Percentiles rank a stretch among this genome's conserved stretches.
Evolutionary conservation across 306 rosid species (phyloP).

Genomic region (Dalbergia cochinchinensis): DNA sequence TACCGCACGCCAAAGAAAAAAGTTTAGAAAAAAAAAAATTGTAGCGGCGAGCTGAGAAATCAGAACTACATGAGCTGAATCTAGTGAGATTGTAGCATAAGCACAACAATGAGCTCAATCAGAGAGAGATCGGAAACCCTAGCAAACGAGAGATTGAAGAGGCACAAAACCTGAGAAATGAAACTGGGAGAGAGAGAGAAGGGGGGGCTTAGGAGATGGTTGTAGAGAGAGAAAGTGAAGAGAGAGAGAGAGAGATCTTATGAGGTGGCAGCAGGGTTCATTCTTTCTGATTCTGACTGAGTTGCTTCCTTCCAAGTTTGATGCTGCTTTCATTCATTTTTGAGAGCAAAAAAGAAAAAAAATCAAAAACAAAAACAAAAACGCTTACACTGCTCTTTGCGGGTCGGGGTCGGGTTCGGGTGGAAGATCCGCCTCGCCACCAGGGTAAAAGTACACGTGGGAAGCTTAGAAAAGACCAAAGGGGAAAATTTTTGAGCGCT

Average conservation of each 20-base stretch:
- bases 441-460: background rate
- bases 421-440: background rate
- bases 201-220: conserved; percentile 30
- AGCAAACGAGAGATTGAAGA: background rate
- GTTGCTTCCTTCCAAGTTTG: conserved; percentile 2
- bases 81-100: background rate
- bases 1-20: background rate
- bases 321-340: background rate
- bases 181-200: conserved; percentile 37
- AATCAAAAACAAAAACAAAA: background rate
- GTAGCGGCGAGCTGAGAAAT: background rate
- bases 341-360: background rate
- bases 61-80: conserved; percentile 26
- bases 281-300: background rate
- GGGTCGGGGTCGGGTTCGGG: background rate
- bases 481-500: too few species aligned
- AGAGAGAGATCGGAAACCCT: conserved; percentile 36
- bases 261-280: background rate
- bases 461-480: background rate
- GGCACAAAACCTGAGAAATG: background rate
- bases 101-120: background rate
- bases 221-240: background rate
- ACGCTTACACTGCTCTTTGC: background rate
- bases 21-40: background rate
- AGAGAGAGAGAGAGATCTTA: conserved; percentile 49